Conservation (phyloP, 2,329 filamentous ascomycete genomes). For the Ceratocystis huliohia region DNA sequence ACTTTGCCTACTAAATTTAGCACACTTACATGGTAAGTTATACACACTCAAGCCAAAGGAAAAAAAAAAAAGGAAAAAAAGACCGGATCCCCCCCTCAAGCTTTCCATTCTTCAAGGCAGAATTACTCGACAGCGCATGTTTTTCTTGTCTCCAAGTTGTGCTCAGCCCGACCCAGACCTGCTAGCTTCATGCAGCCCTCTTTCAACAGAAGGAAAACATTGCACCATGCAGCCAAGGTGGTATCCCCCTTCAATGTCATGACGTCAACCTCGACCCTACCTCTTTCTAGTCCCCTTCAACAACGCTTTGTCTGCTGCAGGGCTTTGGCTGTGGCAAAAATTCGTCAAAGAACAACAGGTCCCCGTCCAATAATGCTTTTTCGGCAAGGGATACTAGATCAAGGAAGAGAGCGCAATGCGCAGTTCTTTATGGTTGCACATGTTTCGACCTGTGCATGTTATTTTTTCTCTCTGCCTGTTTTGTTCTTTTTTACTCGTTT, state of each 20-base stretch:
- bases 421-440: constrained; percentile 2
- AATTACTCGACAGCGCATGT: background rate
- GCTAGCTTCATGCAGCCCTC: background rate
- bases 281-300: background rate
- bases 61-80: no score
- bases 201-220: background rate
- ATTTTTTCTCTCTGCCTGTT: background rate
- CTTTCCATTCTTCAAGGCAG: background rate
- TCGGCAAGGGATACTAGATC: constrained; percentile 4
- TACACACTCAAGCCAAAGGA: no score
- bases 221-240: background rate
- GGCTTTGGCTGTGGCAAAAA: background rate
- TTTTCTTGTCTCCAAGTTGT: background rate
- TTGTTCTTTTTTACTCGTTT: background rate
- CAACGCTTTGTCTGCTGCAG: constrained; percentile 5
- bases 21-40: no score
- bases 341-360: background rate
- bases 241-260: background rate
- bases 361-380: background rate
- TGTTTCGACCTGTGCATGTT: background rate
- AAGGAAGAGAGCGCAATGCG: background rate
- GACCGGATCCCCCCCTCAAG: no score
- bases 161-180: background rate
- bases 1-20: constrained; percentile 3
- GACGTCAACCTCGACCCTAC: constrained; percentile 1